Conservation (phyloP, 2,329 filamentous ascomycete species). For the Aphanoascus verrucosus region DNA sequence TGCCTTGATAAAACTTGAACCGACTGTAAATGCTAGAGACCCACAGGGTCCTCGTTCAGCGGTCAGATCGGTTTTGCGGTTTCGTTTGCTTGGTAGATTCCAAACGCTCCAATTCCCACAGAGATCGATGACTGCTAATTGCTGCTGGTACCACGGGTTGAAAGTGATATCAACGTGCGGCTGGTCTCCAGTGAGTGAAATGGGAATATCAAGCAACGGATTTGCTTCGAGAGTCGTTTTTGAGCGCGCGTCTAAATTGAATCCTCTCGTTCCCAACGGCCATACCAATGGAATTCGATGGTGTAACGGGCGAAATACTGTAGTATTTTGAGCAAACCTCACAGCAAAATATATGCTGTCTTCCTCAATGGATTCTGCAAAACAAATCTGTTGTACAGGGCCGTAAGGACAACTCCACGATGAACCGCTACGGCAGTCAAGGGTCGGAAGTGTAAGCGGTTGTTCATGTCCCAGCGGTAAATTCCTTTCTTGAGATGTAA, state of each 20-base stretch:
- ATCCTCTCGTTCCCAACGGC: conserved; percentile 15
- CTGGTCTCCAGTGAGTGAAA: conserved; percentile 35
- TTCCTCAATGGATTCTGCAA: conserved; percentile 37
- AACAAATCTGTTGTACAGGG: conserved; percentile 46
- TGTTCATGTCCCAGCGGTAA: conserved; percentile 23
- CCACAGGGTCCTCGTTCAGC: conserved; percentile 24
- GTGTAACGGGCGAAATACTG: conserved; percentile 39
- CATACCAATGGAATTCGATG: conserved; percentile 24
- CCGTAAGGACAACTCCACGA: conserved; percentile 42
- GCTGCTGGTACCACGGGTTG: conserved; percentile 49
- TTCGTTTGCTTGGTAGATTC: conserved; percentile 30
- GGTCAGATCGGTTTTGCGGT: conserved; percentile 23
- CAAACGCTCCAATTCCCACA: conserved; percentile 45
- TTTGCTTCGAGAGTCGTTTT: conserved; percentile 38
- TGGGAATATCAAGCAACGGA: conserved; percentile 36
- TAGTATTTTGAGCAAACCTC: conserved; percentile 37
- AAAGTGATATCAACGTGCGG: conserved; percentile 47
- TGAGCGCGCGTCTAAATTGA: conserved; percentile 15
- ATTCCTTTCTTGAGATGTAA: conserved; percentile 13
- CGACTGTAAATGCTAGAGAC: conserved; percentile 20
- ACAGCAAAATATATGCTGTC: conserved; percentile 40
- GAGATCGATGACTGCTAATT: conserved; percentile 47
- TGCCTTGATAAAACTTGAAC: conserved; percentile 10
- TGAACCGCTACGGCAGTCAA: conserved; percentile 34
- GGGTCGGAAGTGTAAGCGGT: conserved; percentile 30